Evolutionary conservation across 2,329 filamentous ascomycete genomes (phyloP).

Genomic region (Allantophomopsis lycopodina): DNA sequence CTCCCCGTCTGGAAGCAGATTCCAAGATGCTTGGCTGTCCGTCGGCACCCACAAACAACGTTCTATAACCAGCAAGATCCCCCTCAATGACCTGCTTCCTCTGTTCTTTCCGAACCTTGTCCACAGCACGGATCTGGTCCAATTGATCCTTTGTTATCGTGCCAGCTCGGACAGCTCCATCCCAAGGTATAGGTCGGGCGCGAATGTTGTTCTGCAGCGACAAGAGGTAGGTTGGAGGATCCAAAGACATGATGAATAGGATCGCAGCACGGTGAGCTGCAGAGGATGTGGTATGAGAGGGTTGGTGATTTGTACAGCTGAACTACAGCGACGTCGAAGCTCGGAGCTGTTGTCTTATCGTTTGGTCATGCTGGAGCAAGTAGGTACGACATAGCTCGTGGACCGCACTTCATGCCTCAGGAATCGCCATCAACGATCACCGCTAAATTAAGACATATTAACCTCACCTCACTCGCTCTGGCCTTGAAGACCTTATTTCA

Average conservation of each 20-base stretch:
- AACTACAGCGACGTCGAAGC: too few relatives aligned
- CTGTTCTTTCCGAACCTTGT: conserved; percentile 90
- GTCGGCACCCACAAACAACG: conserved; percentile 70
- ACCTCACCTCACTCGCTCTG: too few relatives aligned
- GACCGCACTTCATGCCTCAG: too few relatives aligned
- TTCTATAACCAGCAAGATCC: conserved; percentile 68
- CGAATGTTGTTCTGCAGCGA: conserved; percentile 96
- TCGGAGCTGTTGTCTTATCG: too few relatives aligned
- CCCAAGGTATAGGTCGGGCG: conserved; percentile 91
- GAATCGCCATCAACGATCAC: too few relatives aligned
- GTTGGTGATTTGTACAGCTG: too few relatives aligned
- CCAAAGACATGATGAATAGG: conserved; percentile 60
- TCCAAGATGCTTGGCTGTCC: conserved; percentile 67
- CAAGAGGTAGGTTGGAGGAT: conserved; percentile 75
- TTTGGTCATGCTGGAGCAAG: too few relatives aligned
- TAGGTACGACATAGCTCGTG: too few relatives aligned
- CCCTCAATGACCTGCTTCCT: conserved; percentile 69
- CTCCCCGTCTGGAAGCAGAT: conserved; percentile 69
- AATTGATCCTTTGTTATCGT: conserved; percentile 90
- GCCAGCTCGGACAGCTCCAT: conserved; percentile 84
- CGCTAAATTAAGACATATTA: too few relatives aligned
- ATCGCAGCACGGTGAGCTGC: background rate
- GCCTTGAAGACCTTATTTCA: too few relatives aligned
- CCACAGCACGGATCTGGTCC: conserved; percentile 89
- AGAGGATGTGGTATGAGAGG: background rate